These are phyloP conservation scores for Cutaneotrichosporon cavernicola DNA, from an alignment of 1,284 basidiomycete genomes.

Conservation along the genomic window DNA sequence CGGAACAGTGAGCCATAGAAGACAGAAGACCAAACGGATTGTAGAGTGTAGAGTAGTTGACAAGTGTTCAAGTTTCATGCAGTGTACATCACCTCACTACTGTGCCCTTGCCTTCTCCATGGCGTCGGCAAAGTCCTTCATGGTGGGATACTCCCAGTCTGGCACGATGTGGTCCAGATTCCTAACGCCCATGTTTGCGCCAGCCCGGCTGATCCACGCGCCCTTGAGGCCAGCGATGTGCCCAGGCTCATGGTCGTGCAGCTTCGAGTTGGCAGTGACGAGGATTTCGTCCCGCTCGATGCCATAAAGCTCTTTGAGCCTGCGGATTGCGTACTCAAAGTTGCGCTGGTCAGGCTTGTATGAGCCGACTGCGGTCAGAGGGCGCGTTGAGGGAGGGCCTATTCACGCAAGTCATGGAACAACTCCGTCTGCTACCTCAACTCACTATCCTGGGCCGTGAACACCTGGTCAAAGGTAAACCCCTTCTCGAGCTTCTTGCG, in stretches of 20 bases:
- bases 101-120: conserved; percentile 8
- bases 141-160: conserved; percentile 23
- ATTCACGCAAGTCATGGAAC: too few relatives aligned
- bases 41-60: conserved; percentile 2
- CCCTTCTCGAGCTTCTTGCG: conserved; percentile 35
- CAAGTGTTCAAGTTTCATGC: background rate
- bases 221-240: conserved; percentile 36
- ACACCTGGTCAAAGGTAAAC: conserved; percentile 36
- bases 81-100: conserved; percentile 2
- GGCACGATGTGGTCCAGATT: conserved; percentile 17
- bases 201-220: conserved; percentile 39
- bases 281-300: conserved; percentile 34
- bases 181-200: conserved; percentile 25
- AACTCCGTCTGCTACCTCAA: background rate
- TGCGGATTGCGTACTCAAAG: conserved; percentile 38
- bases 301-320: conserved; percentile 31
- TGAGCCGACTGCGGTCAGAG: conserved; percentile 27
- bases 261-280: conserved; percentile 37
- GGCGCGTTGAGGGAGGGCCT: too few relatives aligned
- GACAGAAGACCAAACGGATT: background rate
- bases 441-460: conserved; percentile 41
- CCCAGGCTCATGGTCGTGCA: conserved; percentile 39
- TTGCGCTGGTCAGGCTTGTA: conserved; percentile 42
- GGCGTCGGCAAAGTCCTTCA: conserved; percentile 21
- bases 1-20: background rate